Evolutionary conservation across 192 early-diverging fungal genomes (phyloP), one percentile per base, ranked within the genome.

Genomic region (Backusella mclennaniae): DNA sequence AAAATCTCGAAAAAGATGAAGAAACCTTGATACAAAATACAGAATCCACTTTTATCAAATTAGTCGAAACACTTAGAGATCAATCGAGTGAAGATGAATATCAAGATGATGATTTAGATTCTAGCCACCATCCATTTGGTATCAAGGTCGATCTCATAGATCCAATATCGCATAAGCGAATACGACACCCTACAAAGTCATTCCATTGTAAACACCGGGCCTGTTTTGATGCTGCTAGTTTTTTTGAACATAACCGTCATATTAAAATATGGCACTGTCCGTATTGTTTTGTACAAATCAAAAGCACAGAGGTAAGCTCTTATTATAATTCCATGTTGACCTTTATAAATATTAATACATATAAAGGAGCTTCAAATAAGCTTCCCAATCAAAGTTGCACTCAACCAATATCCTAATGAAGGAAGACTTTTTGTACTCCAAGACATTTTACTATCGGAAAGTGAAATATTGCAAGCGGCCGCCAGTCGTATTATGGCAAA

Each of bases 341-440:
- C 39, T 23, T 36, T 23, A 36, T 41, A 36, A 19, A 63, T 29
- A 63, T 63, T 26, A 11, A 63, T 29, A 29, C 4, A 63, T 29
- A 12, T 3, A 26, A 63, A 69, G 68, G 68, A 69, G 21, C 38
- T 69, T 39, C 33, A 38, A 69, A 36, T 69, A 69, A 38, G 38
- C 21, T 69, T 39, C 41, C 35, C 38, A 69, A 69, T 39, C 21
- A 69, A 69, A 69, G n/a, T 23, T 14, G 68, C 68, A 23, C 68
- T 69, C 19, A 21, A 5, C 21, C 68, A 41, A 36, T 69, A 69
- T 39, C 68, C 68, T 38, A n/a, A 69, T 39, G 68, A 69, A 69
- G 23, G 26, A n/a, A 69, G 38, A 69, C 35, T 69, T 36, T 69
- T 69, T 36, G 68, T 69, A 69, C 68, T 69, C 38, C 68, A 69